Conservation (phyloP, 148 eudicot genomes). For the Rhododendron henanense region DNA sequence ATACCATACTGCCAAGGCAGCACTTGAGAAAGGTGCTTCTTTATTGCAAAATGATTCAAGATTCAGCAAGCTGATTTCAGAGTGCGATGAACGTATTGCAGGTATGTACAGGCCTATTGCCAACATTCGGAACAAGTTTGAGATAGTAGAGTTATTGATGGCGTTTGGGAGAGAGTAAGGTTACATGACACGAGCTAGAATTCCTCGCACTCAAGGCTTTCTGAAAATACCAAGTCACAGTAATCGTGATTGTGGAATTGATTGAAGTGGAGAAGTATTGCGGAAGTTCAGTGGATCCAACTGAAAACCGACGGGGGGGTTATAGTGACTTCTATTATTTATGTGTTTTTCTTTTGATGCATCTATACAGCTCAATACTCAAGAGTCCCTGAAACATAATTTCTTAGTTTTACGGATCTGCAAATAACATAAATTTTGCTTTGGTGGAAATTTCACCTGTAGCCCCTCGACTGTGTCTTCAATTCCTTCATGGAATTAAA, state of each 20-base stretch:
- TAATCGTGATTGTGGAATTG: background rate
- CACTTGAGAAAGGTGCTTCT: constrained; percentile 20
- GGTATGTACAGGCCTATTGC: constrained; percentile 10
- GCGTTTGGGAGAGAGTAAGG: background rate
- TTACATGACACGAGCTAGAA: background rate
- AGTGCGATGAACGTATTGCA: constrained; percentile 19
- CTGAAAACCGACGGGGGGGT: background rate
- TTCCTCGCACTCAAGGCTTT: background rate
- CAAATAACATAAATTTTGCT: background rate
- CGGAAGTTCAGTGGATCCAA: background rate
- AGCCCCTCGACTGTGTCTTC: background rate
- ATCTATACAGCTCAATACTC: background rate
- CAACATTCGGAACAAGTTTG: background rate
- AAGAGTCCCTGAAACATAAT: background rate
- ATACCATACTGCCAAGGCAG: constrained; percentile 23
- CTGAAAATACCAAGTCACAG: background rate
- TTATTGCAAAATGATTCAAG: constrained; percentile 21
- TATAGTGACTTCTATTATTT: background rate
- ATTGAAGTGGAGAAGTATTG: background rate
- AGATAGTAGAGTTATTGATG: background rate
- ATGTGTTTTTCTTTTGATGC: background rate
- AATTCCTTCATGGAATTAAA: background rate
- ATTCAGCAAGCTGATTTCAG: constrained; percentile 17
- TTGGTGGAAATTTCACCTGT: background rate
- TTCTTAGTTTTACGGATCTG: background rate